phyloP scores from a whole-genome alignment of 768 basidiomycete genomes.

The Epithele typhae region DNA sequence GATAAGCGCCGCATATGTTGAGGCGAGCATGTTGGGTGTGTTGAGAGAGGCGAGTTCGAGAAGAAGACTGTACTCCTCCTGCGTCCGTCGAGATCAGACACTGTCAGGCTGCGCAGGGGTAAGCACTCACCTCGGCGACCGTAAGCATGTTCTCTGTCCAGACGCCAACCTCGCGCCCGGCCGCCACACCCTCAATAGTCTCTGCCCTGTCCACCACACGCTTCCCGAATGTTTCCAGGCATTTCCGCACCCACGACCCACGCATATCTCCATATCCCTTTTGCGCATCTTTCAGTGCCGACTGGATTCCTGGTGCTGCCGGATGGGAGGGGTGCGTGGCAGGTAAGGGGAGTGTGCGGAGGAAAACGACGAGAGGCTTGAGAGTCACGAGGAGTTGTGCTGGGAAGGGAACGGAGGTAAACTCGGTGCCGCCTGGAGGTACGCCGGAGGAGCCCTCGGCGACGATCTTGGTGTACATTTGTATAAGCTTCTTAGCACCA shows the following conservation, averaged over 20 bases:
- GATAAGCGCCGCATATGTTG: slow-evolving; percentile 59
- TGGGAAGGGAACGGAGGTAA: slow-evolving; percentile 51
- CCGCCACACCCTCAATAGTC: slow-evolving; percentile 56
- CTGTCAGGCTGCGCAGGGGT: background rate
- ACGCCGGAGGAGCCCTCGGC: slow-evolving; percentile 79
- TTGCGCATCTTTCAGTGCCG: slow-evolving; percentile 72
- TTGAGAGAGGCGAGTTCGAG: slow-evolving; percentile 60
- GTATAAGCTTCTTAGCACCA: slow-evolving; percentile 76
- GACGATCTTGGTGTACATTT: slow-evolving; percentile 83
- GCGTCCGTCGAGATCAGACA: background rate
- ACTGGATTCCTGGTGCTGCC: slow-evolving; percentile 57
- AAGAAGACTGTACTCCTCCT: slow-evolving; percentile 70
- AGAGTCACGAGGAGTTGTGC: slow-evolving; percentile 48
- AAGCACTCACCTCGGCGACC: slow-evolving; percentile 57
- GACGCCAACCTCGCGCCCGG: slow-evolving; percentile 66
- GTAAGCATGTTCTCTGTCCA: slow-evolving; percentile 65
- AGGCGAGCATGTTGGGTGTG: slow-evolving; percentile 42
- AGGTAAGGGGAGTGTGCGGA: slow-evolving; percentile 71
- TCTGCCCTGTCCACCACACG: slow-evolving; percentile 68
- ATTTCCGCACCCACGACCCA: slow-evolving; percentile 71
- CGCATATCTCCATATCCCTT: slow-evolving; percentile 85
- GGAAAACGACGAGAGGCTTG: slow-evolving; percentile 59
- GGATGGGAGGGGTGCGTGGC: slow-evolving; percentile 83
- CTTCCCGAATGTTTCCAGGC: slow-evolving; percentile 67
- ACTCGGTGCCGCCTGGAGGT: slow-evolving; percentile 59